Evolutionary conservation across 305 asterid genomes (phyloP).

Genomic region (Solanum hybrid): DNA sequence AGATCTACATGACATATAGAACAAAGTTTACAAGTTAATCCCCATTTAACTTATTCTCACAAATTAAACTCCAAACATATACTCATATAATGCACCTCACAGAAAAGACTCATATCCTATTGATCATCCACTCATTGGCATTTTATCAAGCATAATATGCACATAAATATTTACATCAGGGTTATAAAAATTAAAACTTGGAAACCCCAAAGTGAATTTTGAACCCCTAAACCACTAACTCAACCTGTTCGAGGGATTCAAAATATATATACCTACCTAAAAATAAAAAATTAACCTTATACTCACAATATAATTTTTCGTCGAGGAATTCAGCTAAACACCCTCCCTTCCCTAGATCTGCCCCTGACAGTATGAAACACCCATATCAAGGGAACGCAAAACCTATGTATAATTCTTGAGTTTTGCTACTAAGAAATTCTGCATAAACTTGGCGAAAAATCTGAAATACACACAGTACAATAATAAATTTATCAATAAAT

Average conservation of each 20-base stretch:
- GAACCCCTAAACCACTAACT: background rate
- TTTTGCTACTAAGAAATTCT: background rate
- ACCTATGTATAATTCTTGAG: background rate
- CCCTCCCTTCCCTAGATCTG: background rate
- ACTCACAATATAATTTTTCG: background rate
- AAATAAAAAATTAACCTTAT: background rate
- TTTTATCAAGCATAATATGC: conserved; percentile 19
- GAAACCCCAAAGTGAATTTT: background rate
- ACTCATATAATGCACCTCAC: background rate
- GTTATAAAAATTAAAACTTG: background rate
- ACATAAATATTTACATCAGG: background rate
- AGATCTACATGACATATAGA: background rate
- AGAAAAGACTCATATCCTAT: background rate
- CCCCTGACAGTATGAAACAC: background rate
- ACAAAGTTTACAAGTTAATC: background rate
- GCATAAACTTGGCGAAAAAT: background rate
- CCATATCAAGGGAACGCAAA: background rate
- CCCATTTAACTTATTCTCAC: background rate
- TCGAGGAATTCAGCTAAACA: background rate
- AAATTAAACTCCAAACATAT: background rate
- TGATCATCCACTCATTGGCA: background rate
- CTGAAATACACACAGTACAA: background rate
- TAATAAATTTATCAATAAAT: background rate
- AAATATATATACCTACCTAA: background rate
- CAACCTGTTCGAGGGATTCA: background rate